phyloP scores from a whole-genome alignment of 1,139 yeast species.

The Debaryomyces robertsiae region DNA sequence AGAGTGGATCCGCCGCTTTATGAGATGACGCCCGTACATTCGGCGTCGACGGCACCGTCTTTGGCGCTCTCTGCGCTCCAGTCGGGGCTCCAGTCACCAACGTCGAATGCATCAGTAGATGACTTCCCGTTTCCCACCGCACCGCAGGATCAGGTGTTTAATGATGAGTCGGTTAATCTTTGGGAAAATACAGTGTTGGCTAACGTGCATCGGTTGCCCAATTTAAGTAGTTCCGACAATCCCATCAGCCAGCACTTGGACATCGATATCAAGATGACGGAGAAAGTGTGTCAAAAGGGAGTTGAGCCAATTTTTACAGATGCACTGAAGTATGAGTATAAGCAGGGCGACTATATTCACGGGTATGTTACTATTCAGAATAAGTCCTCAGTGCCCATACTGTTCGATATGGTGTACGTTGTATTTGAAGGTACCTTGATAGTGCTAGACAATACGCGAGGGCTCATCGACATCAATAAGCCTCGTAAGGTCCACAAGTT shows the following conservation, averaged over 20 bases:
- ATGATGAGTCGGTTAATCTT: constrained; percentile 32
- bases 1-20: constrained; percentile 47
- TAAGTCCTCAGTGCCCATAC: constrained; percentile 25
- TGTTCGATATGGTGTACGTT: constrained; percentile 40
- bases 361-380: constrained; percentile 36
- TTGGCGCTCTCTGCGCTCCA: constrained; percentile 3
- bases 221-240: constrained; percentile 32
- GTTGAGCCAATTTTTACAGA: constrained; percentile 30
- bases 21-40: constrained; percentile 38
- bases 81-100: constrained; percentile 23
- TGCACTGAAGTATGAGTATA: constrained; percentile 28
- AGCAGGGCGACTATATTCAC: constrained; percentile 38
- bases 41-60: constrained; percentile 16
- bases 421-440: constrained; percentile 35
- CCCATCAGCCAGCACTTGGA: constrained; percentile 31
- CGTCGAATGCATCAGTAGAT: constrained; percentile 13
- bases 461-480: constrained; percentile 31
- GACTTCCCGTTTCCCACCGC: constrained; percentile 22
- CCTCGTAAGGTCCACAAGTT: constrained; percentile 35
- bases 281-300: constrained; percentile 46
- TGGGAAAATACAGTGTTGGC: constrained; percentile 51
- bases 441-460: constrained; percentile 30
- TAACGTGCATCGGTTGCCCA: constrained; percentile 43
- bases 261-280: constrained; percentile 39
- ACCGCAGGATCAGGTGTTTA: constrained; percentile 13